phyloP scores from a whole-genome alignment of 2,329 filamentous ascomycete genomes.

The Arachnomyces sp. region DNA sequence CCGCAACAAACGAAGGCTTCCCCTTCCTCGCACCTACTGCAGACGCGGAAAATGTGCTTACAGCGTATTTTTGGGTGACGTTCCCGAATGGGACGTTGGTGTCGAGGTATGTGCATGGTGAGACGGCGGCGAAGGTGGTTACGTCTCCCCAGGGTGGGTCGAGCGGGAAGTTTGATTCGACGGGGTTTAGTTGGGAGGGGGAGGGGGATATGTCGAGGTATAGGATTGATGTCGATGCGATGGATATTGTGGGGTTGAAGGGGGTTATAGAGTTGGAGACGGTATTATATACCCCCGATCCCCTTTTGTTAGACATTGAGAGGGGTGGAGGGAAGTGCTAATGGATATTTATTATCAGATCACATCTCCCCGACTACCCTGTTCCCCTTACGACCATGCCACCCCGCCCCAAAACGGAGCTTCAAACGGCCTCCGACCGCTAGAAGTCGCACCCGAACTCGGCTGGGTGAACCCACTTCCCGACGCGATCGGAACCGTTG shows the following conservation, averaged over 20 bases:
- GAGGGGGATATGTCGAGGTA: constrained; percentile 10
- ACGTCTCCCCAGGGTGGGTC: constrained; percentile 7
- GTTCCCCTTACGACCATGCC: constrained; percentile 8
- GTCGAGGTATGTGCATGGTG: constrained; percentile 3
- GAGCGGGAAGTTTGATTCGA: constrained; percentile 8
- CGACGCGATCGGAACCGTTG: constrained; percentile 24
- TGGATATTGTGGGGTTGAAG: constrained; percentile 6
- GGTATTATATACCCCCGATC: no score
- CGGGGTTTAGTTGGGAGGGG: constrained; percentile 12
- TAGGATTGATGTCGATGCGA: constrained; percentile 7
- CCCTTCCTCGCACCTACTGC: constrained; percentile 20
- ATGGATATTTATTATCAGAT: constrained; percentile 7
- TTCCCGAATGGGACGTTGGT: constrained; percentile 17
- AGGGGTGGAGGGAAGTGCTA: no score
- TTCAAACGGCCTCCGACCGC: constrained; percentile 8
- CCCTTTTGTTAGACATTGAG: no score
- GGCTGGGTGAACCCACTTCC: constrained; percentile 34
- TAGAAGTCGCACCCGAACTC: constrained; percentile 25
- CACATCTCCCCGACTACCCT: constrained; percentile 20
- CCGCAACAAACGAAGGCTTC: constrained; percentile 25
- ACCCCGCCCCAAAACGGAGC: constrained; percentile 2
- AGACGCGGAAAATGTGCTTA: constrained; percentile 13
- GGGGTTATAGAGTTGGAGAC: constrained; percentile 11
- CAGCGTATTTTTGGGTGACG: constrained; percentile 20
- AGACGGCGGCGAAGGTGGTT: constrained; percentile 9